A percentile compares a stretch with the other conserved stretches of the same genome.
Conservation (phyloP, 768 basidiomycete genomes). For the Trametes punicea region DNA sequence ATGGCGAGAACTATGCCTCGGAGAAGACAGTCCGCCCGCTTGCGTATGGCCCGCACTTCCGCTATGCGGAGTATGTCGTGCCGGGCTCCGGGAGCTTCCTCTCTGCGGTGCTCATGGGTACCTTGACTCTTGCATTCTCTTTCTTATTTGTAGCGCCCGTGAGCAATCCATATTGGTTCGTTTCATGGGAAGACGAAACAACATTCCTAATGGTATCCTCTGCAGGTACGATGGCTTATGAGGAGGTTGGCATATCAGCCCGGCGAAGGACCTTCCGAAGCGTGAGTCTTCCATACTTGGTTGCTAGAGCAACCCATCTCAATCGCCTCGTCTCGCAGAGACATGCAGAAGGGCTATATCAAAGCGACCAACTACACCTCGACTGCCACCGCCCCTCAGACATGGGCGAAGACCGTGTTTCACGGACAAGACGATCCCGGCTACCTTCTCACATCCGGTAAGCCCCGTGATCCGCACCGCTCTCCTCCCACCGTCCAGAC, state of each 20-base stretch:
- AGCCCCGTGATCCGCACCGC: too few species aligned
- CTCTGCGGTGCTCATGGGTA: slow-evolving; percentile 40
- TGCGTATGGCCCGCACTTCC: slow-evolving; percentile 68
- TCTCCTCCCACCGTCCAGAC: too few species aligned
- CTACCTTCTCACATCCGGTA: slow-evolving; percentile 43
- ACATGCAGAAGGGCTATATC: slow-evolving; percentile 57
- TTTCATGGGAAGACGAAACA: background rate
- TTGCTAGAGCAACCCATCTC: background rate
- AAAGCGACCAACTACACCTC: slow-evolving; percentile 68
- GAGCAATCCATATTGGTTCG: background rate
- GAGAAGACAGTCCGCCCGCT: slow-evolving; percentile 21
- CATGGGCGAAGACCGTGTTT: slow-evolving; percentile 49
- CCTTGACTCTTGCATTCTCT: background rate
- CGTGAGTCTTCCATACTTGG: slow-evolving; percentile 41
- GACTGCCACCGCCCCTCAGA: slow-evolving; percentile 43
- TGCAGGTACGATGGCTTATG: slow-evolving; percentile 54
- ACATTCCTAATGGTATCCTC: background rate
- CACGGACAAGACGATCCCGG: slow-evolving; percentile 76
- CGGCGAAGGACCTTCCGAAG: slow-evolving; percentile 61
- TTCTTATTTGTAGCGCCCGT: slow-evolving; percentile 29
- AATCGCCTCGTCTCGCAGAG: slow-evolving; percentile 32
- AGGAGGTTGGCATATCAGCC: slow-evolving; percentile 49
- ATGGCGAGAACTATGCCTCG: background rate
- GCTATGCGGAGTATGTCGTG: slow-evolving; percentile 68
- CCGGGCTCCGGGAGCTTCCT: slow-evolving; percentile 32